Evolutionary conservation across 345 rosid species (phyloP).

Genomic region (Salix viminalis): DNA sequence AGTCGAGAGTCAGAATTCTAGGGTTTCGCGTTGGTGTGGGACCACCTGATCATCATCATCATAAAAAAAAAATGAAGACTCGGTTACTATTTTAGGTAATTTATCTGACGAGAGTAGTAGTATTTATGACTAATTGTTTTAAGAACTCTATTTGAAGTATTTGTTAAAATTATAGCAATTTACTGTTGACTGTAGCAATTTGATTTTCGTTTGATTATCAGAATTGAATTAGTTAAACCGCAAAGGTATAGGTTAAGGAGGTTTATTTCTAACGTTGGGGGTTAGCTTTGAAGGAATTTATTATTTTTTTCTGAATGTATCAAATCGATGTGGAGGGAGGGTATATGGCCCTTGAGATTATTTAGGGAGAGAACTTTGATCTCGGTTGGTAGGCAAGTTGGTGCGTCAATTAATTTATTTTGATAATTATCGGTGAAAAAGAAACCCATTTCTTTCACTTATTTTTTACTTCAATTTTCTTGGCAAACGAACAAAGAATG

Average conservation of each 20-base stretch:
- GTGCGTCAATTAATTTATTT: too few relatives aligned
- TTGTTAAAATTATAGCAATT: background rate
- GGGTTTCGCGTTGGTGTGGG: conserved; percentile 11
- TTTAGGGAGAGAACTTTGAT: too few relatives aligned
- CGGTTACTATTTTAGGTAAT: conserved; percentile 4
- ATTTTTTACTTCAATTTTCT: background rate
- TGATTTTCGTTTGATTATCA: background rate
- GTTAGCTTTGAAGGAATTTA: too few relatives aligned
- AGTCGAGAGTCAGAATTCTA: conserved; percentile 9
- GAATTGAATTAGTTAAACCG: background rate
- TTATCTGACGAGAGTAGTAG: conserved; percentile 20
- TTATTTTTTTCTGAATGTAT: too few relatives aligned
- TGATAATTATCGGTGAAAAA: background rate
- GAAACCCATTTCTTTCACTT: background rate
- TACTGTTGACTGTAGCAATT: background rate
- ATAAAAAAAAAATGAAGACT: background rate
- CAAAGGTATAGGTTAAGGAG: too few relatives aligned
- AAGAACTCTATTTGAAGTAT: background rate
- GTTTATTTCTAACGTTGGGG: too few relatives aligned
- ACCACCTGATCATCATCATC: background rate
- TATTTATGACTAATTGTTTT: background rate
- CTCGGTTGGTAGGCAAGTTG: too few relatives aligned
- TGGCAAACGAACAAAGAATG: background rate
- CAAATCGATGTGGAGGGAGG: too few relatives aligned
- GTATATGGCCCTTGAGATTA: too few relatives aligned